Base-by-base conservation (phyloP, 108 stramenopile species). In the Seminavis robusta region DNA sequence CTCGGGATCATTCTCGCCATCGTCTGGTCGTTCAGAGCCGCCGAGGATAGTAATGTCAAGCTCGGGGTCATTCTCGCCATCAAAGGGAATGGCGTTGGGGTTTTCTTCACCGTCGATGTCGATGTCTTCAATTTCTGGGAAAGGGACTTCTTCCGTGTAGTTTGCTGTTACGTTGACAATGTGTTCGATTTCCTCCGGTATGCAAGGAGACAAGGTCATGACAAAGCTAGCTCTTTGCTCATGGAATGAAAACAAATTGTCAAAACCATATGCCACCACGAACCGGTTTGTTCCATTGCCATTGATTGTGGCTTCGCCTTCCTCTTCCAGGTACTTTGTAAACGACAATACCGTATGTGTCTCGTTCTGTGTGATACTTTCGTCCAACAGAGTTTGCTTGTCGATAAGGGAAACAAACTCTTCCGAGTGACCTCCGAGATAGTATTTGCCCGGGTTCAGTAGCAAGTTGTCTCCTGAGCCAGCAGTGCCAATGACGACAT, bases 251-350 rank as follows among this genome's bases (percentile, higher is more conserved):
- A 86, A 46, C 2, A 30, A 40, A 38, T 74, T 66, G 26, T 27
- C 52, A 5, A 49, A 50, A 33, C 85, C 85, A 28, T 45, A 50
- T 5, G 85, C 77, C 29, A 46, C 67, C 33, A 86, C 34, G 28
- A 83, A 80, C 4, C 33, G 58, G 45, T 77, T 80, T 29, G 63
- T 25, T 1, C 55, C 63, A 20, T 39, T 43, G 21, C 33, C 24
- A 3, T 9, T 27, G 47, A 88, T 81, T 7, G 77, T 51, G 11
- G 62, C 39, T 36, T 80, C 75, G 1, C 63, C 78, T 1, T 42
- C 61, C 59, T 88, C 80, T 1, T 52, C 67, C 49, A 84, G 31
- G 21, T 71, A 39, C 67, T 84, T 84, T 23, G 83, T 82, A 55
- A 84, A 90, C 31, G 41, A 62, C 80, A 90, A 61, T 0, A 41